phyloP scores from a whole-genome alignment of 106 monocot genomes.

The Dendrobium nobile region DNA sequence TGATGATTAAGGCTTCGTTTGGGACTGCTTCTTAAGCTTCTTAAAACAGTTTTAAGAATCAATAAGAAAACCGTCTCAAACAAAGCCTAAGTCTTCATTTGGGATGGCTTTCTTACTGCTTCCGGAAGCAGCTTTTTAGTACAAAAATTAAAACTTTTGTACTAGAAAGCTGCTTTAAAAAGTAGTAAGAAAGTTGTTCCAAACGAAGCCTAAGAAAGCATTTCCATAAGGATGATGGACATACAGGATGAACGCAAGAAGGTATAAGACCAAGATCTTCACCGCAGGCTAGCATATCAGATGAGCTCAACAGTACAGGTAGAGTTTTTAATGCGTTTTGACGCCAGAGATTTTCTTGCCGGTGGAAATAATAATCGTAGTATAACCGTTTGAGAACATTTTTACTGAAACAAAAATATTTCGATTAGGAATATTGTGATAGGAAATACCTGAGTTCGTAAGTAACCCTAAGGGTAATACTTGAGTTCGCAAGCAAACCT shows the following conservation, averaged over 20 bases:
- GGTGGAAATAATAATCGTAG: constrained; percentile 89
- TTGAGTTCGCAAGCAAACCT: too few relatives aligned
- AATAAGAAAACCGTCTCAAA: too few relatives aligned
- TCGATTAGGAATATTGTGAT: neutral
- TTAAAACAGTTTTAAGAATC: too few relatives aligned
- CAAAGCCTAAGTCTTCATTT: neutral
- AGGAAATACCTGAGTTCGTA: too few relatives aligned
- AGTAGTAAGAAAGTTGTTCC: too few relatives aligned
- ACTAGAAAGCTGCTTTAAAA: too few relatives aligned
- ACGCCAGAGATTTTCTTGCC: constrained; percentile 89
- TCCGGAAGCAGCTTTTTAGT: too few relatives aligned
- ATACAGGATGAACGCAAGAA: constrained; percentile 83
- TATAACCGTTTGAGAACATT: constrained; percentile 74
- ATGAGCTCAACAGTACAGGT: constrained; percentile 76
- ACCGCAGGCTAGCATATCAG: constrained; percentile 96
- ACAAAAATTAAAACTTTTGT: too few relatives aligned
- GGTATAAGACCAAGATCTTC: constrained; percentile 91
- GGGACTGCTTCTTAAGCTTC: too few relatives aligned
- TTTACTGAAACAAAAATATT: constrained; percentile 48
- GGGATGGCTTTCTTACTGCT: too few relatives aligned
- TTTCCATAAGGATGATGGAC: constrained; percentile 1
- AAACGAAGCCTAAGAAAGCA: neutral
- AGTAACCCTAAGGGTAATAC: too few relatives aligned
- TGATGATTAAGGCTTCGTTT: too few relatives aligned
- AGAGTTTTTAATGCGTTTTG: constrained; percentile 93